Evolutionary conservation across 83 land plant genomes (phyloP).

Genomic region (Picea mariana): DNA sequence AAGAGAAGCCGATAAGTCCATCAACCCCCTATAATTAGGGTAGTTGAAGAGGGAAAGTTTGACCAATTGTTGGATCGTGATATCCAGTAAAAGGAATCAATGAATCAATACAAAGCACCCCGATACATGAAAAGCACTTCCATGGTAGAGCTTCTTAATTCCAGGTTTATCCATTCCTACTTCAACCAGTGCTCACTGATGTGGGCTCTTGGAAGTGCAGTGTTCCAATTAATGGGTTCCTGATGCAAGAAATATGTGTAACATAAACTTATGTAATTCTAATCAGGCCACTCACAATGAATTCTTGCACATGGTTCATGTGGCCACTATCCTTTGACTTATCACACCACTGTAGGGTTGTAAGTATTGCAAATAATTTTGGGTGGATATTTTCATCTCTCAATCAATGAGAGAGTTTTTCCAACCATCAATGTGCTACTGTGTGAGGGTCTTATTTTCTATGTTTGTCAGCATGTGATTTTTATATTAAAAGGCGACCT

Average conservation of each 20-base stretch:
- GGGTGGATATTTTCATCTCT: too few species aligned
- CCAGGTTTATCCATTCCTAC: conserved; percentile 34
- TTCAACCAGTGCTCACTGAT: conserved; percentile 61
- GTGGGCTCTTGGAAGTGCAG: conserved; percentile 35
- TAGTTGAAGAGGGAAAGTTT: conserved; percentile 69
- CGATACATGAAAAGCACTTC: conserved; percentile 55
- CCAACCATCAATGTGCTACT: too few species aligned
- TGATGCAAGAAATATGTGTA: background rate
- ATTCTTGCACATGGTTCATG: too few species aligned
- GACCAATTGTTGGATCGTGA: conserved; percentile 74
- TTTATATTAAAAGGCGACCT: too few species aligned
- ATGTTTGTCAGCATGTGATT: too few species aligned
- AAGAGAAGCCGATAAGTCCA: conserved; percentile 40
- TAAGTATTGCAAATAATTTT: too few species aligned
- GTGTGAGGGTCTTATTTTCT: too few species aligned
- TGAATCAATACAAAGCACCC: conserved; percentile 88
- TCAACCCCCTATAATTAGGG: conserved; percentile 75
- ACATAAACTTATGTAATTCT: too few species aligned
- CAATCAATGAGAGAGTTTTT: too few species aligned
- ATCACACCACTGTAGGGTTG: too few species aligned
- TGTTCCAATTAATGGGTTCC: background rate
- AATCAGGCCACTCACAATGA: too few species aligned
- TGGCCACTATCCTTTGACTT: too few species aligned
- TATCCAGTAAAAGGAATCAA: conserved; percentile 56
- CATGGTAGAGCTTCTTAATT: conserved; percentile 53